Evolutionary conservation across 352 stramenopile genomes (phyloP), one percentile per base, ranked within the genome.

Genomic region (Hyaloperonospora brassicae): DNA sequence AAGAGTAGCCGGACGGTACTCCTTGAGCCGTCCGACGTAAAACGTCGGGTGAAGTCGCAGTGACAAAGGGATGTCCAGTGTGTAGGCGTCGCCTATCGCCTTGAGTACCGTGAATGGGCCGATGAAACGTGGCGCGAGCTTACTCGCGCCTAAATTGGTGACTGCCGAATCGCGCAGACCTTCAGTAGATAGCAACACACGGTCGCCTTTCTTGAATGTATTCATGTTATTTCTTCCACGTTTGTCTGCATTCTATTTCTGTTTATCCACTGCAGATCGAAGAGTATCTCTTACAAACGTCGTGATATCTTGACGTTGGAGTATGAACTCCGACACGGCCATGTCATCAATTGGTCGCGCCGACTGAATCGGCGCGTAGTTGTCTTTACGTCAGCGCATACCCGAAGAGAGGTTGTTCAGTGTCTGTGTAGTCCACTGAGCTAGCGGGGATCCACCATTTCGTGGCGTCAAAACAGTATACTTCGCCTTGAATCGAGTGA

Each of bases 221-320:
- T 13, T 35, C 17, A 3, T 52, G 14, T 42, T 52, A 27, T 52
- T 52, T 8, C 46, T 27, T 14, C 46, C 46, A 14, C n/a, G 27
- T 30, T 41, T 52, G 46, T 42, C 46, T 34, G 42, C 42, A 31
- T 47, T 47, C 6, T 8, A n/a, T 5, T 47, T 47, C 17, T 47
- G 17, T 14, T 34, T 34, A 8, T 47, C 21, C 3, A 31, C 22
- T 34, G 17, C 42, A n/a, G 42, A 34, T 6, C 11, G 21, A 21
- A 47, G 42, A 1, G 42, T 23, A 31, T 47, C 21, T 5, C 9
- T 9, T 5, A 47, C 22, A 34, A 34, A 47, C 4, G 21, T 21
- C 1, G 24, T 47, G 8, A 31, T 30, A 14, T 21, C 9, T 34
- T 31, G 42, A 17, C 42, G 43, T 22, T 38, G 43, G 11, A 48